phyloP scores from a whole-genome alignment of 768 basidiomycete species.

The Boletus barrowsii region DNA sequence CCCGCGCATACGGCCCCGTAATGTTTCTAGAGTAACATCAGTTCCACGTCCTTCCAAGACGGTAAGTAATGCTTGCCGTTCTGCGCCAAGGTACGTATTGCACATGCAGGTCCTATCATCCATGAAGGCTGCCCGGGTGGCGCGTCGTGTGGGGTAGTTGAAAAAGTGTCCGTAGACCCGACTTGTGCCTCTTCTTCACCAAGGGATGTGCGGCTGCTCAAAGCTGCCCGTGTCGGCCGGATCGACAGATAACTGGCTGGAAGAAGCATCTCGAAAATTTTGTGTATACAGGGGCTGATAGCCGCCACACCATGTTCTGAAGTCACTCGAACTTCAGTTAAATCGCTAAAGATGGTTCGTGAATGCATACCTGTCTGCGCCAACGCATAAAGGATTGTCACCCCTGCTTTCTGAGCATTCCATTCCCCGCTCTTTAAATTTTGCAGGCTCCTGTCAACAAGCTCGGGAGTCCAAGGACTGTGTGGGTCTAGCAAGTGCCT shows the following conservation, averaged over 20 bases:
- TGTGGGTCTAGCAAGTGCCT: slow-evolving; percentile 3
- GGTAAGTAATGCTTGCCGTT: slow-evolving; percentile 1
- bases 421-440: slow-evolving; percentile 1
- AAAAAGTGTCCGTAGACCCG: too few relatives aligned
- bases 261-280: not conserved
- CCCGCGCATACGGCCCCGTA: slow-evolving; percentile 2
- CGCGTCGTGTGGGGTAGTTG: not conserved
- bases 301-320: not conserved
- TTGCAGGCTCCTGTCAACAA: slow-evolving; percentile 11
- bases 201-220: too few relatives aligned
- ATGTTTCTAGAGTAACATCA: slow-evolving; percentile 6
- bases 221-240: not conserved
- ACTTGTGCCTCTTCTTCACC: too few relatives aligned
- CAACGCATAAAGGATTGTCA: slow-evolving; percentile 22
- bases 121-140: slow-evolving; percentile 7
- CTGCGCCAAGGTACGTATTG: slow-evolving; percentile 14
- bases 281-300: not conserved
- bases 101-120: slow-evolving; percentile 21
- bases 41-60: not conserved
- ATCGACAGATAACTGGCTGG: not conserved
- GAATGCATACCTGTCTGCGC: slow-evolving; percentile 16
- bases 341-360: not conserved
- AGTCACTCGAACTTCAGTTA: not conserved
- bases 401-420: slow-evolving; percentile 23
- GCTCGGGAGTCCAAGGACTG: slow-evolving; percentile 4